Evolutionary conservation across 495 filamentous ascomycete genomes (phyloP).

Genomic region (Lentithecium fluviatile): DNA sequence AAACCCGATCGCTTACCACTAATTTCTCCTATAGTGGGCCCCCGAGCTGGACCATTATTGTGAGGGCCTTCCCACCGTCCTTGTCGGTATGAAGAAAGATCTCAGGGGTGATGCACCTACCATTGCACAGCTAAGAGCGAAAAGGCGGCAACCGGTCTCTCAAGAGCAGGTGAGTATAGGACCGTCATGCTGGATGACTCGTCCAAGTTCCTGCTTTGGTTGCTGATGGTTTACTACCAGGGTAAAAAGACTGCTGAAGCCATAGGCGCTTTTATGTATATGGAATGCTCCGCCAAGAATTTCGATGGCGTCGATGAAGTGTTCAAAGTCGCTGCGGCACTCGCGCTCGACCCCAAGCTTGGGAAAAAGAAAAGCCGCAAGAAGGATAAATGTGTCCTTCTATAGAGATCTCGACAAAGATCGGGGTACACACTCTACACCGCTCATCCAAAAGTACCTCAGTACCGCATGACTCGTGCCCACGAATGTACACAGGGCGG

Average conservation of each 20-base stretch:
- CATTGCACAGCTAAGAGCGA: constrained; percentile 96
- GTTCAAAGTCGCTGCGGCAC: constrained; percentile 84
- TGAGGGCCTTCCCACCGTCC: constrained; percentile 90
- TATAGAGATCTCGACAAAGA: no score
- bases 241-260: no score
- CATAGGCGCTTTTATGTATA: no score
- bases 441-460: no score
- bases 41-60: constrained; percentile 99
- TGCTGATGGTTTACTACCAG: no score
- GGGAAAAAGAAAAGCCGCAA: no score
- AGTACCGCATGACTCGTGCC: no score
- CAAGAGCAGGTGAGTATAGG: constrained; percentile 83
- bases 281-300: constrained; percentile 97
- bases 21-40: constrained; percentile 71
- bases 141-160: constrained; percentile 92
- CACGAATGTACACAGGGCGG: no score
- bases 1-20: constrained; percentile 20
- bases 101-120: constrained; percentile 89
- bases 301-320: constrained; percentile 94
- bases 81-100: constrained; percentile 94
- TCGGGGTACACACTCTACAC: no score
- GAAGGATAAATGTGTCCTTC: no score
- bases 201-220: no score
- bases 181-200: constrained; percentile 79
- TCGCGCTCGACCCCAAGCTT: no score